phyloP scores from a whole-genome alignment of 108 stramenopile species.

The Cyclotella choctawhatcheeana region DNA sequence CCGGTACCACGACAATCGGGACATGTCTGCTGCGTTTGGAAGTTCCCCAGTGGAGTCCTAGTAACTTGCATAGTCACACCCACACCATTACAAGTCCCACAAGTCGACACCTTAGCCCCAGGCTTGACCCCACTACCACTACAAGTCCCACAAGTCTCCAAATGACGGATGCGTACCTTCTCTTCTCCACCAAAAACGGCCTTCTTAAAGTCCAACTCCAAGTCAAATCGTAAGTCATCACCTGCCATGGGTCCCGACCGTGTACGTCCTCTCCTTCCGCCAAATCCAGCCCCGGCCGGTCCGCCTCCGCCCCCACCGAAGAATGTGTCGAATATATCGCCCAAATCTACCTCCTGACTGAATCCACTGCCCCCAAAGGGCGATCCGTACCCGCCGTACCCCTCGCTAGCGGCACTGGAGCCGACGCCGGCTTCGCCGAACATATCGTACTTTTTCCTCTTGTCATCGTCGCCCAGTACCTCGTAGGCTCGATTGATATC shows the following conservation, averaged over 20 bases:
- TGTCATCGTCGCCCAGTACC: constrained; percentile 86
- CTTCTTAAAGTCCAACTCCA: constrained; percentile 95
- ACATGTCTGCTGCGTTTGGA: constrained; percentile 96
- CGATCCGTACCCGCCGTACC: constrained; percentile 53
- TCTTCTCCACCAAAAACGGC: constrained; percentile 96
- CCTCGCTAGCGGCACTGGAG: constrained; percentile 55
- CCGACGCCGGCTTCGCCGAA: constrained; percentile 85
- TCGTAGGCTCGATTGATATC: constrained; percentile 92
- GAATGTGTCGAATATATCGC: constrained; percentile 97
- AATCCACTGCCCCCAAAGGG: constrained; percentile 74
- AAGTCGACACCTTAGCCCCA: constrained; percentile 79
- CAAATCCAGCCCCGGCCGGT: constrained; percentile 47
- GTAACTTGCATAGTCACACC: constrained; percentile 95
- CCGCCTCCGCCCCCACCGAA: constrained; percentile 87
- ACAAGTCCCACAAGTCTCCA: constrained; percentile 92
- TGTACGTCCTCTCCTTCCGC: constrained; percentile 59
- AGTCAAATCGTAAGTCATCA: constrained; percentile 92
- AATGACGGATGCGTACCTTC: constrained; percentile 93
- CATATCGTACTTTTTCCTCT: constrained; percentile 89
- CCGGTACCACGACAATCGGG: constrained; percentile 94
- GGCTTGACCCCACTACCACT: constrained; percentile 91
- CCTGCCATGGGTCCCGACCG: constrained; percentile 80
- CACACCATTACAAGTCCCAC: constrained; percentile 82
- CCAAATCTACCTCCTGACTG: constrained; percentile 90
- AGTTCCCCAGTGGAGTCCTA: constrained; percentile 94